phyloP scores from a whole-genome alignment of 2,329 filamentous ascomycete genomes.

The Fusarium gaditjirri region DNA sequence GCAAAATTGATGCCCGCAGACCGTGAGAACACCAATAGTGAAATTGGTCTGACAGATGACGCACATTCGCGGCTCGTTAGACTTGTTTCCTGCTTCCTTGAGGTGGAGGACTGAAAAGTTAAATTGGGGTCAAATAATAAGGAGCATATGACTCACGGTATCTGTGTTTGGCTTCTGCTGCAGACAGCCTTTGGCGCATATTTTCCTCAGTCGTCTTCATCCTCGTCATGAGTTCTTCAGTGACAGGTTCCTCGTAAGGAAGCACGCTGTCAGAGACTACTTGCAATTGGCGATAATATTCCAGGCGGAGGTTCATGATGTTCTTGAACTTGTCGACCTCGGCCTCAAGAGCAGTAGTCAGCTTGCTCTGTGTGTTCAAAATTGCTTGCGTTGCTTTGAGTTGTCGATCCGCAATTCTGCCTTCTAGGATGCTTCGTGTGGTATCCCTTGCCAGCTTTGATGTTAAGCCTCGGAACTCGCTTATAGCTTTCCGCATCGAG shows the following conservation, averaged over 20 bases:
- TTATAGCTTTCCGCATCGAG: constrained; percentile 77
- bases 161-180: constrained; percentile 76
- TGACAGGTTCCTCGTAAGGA: constrained; percentile 72
- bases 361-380: constrained; percentile 63
- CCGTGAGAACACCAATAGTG: constrained; percentile 81
- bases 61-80: constrained; percentile 75
- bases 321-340: constrained; percentile 81
- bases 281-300: constrained; percentile 92
- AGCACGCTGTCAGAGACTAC: constrained; percentile 88
- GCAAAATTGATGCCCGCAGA: constrained; percentile 93
- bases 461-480: constrained; percentile 75
- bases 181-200: constrained; percentile 67
- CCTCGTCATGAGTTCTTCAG: constrained; percentile 59
- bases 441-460: constrained; percentile 57
- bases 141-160: constrained; percentile 64
- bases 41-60: constrained; percentile 86
- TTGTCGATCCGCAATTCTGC: constrained; percentile 71
- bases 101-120: constrained; percentile 60
- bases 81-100: constrained; percentile 68
- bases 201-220: constrained; percentile 50
- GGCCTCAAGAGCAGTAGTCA: constrained; percentile 62
- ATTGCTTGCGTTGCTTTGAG: constrained; percentile 69
- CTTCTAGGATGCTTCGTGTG: constrained; percentile 72
- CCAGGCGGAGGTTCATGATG: constrained; percentile 85
- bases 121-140: not conserved